A percentile compares a stretch with the other conserved stretches of the same genome.
These are phyloP conservation scores for Colletotrichum endophyticum DNA, from an alignment of 2,329 filamentous ascomycete genomes.

Conservation along the genomic window DNA sequence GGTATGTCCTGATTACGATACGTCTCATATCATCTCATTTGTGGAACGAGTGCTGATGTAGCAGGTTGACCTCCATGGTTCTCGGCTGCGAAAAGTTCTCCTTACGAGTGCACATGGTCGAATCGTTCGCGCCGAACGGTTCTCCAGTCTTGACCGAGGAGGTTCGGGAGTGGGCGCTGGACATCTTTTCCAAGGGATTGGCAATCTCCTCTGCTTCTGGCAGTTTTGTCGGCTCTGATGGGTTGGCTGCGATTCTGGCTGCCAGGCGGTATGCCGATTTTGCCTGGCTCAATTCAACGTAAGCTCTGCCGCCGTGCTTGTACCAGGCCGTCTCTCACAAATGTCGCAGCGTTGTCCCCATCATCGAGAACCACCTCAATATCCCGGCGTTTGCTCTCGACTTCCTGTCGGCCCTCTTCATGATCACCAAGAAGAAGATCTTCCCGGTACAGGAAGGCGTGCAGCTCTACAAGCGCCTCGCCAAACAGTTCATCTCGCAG, in stretches of 20 bases:
- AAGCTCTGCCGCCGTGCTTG: not conserved
- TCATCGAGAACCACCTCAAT: not conserved
- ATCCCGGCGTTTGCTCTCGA: not conserved
- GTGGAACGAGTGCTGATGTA: not conserved
- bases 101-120: not conserved
- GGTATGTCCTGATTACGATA: not conserved
- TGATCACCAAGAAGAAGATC: not conserved
- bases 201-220: not conserved
- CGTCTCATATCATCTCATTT: not conserved
- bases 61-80: not conserved
- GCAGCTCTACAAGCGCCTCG: not conserved
- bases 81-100: not conserved
- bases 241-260: not conserved
- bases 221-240: not conserved
- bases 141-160: not conserved
- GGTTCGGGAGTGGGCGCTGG: not conserved
- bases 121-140: not conserved
- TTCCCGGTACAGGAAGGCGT: not conserved
- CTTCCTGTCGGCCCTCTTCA: not conserved
- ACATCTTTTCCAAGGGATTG: not conserved
- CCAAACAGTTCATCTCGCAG: not conserved
- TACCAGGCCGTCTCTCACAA: not conserved
- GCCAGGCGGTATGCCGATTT: not conserved
- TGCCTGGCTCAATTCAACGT: not conserved
- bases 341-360: not conserved